Conservation (phyloP, 2,329 filamentous ascomycete genomes). For the Penicillium sp. region DNA sequence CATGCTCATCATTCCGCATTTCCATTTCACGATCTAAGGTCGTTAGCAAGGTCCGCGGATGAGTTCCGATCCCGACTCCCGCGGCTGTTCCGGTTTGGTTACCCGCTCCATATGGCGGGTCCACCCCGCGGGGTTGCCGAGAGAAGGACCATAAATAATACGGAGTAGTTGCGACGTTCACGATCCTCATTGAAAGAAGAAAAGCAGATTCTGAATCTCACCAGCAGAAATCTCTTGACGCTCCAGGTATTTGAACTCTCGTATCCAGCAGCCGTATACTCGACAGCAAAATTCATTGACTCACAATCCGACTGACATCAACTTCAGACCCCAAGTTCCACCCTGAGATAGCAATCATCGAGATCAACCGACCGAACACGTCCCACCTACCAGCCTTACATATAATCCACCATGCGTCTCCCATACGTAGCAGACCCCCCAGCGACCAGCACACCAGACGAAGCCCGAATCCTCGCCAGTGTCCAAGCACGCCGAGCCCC, state of each 20-base stretch:
- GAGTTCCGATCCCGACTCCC: constrained; percentile 9
- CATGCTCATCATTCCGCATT: neutral
- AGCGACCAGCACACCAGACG: constrained; percentile 44
- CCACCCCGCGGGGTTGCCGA: constrained; percentile 22
- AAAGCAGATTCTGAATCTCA: no score
- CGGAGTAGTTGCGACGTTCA: no score
- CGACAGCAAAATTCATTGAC: neutral
- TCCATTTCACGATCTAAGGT: no score
- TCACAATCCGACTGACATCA: neutral
- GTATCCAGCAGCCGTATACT: neutral
- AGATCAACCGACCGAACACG: neutral
- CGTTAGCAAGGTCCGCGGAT: neutral
- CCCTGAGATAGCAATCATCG: neutral
- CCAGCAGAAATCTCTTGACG: no score
- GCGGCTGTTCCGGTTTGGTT: constrained; percentile 7
- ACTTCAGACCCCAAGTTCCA: constrained; percentile 1
- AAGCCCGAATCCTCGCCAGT: constrained; percentile 50
- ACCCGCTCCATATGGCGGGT: constrained; percentile 19
- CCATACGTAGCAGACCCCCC: constrained; percentile 53
- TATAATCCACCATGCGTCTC: constrained; percentile 48
- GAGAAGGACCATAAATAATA: constrained; percentile 14
- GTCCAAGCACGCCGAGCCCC: constrained; percentile 52
- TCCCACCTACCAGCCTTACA: neutral
- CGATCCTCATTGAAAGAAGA: no score
- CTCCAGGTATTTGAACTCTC: neutral